Base-by-base conservation (phyloP, 768 basidiomycete genomes). In the Lepiota venenata region DNA sequence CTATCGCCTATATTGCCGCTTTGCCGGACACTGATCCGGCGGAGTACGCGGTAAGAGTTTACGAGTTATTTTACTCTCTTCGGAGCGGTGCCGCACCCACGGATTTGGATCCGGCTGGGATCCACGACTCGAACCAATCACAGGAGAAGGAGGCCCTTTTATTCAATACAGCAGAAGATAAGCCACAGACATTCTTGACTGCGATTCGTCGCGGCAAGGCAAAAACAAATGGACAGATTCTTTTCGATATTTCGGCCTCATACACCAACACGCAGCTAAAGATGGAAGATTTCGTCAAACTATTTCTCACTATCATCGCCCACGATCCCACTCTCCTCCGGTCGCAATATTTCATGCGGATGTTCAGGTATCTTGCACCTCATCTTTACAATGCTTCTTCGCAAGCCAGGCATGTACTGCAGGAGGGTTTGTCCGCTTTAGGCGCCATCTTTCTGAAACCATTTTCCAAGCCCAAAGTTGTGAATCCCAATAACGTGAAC, bases 251-350 rank as follows among this genome's bases (percentile, higher is more conserved):
- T 46, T 82, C 81, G 2, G 81, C 84, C 27, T 77, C 85, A 65
- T 84, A 83, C 56, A 84, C 85, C 63, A 72, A 76, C 16, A 74
- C 74, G 55, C 69, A 74, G 2, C 74, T 92, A 12, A 72, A 72
- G 16, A 72, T 86, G 61, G 85, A 86, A 56, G 75, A 91, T 61
- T 74, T 90, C 21, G 80, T 88, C 25, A 80, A 83, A 14, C 73
- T 92, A 7, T 83, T 90, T 63, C 74, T 91, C 27, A 91, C 89
- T 1, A 84, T 92, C 55, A 88, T 92, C 50, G 88, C 87, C 5
- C 85, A 90, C 58, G 84, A 90, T 64, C 76, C 84, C 14, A 73
- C 78, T 4, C 83, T 83, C 44, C 66, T 79, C 20, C 82, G 88
- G 18, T 84, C 88, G 2, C 81, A 89, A 58, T 76, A 84, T 50